Conservation (phyloP, 495 filamentous ascomycete genomes). For the Extremus antarcticus region DNA sequence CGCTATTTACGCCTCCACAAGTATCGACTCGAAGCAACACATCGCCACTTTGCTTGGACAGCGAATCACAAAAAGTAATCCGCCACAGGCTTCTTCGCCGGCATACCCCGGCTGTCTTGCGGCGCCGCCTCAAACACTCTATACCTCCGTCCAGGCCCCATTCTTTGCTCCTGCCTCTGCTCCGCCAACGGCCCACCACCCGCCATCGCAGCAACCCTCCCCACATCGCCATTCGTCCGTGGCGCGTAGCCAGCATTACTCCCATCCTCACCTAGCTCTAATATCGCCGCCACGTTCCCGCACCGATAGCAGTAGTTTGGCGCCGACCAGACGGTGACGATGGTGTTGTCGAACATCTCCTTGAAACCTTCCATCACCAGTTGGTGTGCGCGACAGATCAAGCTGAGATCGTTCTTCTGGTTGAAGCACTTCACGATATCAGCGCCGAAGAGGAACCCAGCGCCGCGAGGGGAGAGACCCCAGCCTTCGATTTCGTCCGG, state of each 20-base stretch:
- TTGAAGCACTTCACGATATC: conserved; percentile 97
- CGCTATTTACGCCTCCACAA: background rate
- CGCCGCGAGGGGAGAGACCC: conserved; percentile 88
- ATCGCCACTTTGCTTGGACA: background rate
- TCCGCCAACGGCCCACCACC: conserved; percentile 35
- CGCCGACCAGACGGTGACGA: conserved; percentile 91
- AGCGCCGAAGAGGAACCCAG: conserved; percentile 90
- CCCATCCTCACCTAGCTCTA: conserved; percentile 84
- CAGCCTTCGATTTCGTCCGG: conserved; percentile 98
- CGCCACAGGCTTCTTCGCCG: conserved; percentile 94
- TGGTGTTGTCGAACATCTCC: conserved; percentile 92
- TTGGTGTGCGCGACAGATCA: conserved; percentile 92
- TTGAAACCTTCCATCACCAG: conserved; percentile 99
- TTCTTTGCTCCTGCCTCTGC: conserved; percentile 28
- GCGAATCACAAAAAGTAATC: conserved; percentile 72
- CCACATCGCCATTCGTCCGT: conserved; percentile 70
- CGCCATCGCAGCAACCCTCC: no score
- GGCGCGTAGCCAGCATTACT: conserved; percentile 62
- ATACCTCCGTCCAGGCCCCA: conserved; percentile 81
- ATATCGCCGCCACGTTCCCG: conserved; percentile 89
- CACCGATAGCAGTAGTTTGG: conserved; percentile 40
- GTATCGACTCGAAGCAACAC: no score
- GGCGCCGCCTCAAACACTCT: conserved; percentile 94
- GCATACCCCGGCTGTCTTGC: conserved; percentile 94
- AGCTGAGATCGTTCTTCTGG: conserved; percentile 75